A percentile compares a stretch with the other conserved stretches of the same genome.
These are phyloP conservation scores for Babesia microti DNA, from an alignment of 169 alveolate genomes.

Conservation along the genomic window DNA sequence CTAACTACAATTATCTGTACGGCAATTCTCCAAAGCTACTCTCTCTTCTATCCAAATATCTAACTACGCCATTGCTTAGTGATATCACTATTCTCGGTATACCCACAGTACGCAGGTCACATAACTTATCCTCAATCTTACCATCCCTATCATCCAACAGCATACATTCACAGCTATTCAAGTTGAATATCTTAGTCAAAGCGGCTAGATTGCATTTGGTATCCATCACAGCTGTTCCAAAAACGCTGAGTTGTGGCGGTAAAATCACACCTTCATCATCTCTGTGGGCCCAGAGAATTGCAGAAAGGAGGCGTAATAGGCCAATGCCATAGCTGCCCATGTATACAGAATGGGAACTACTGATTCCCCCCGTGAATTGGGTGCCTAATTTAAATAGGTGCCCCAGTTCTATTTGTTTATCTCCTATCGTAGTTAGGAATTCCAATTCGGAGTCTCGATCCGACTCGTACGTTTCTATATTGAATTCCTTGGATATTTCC, in stretches of 20 bases:
- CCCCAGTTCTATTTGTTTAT: slow-evolving; percentile 23
- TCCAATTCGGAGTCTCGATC: neutral
- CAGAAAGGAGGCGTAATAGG: slow-evolving; percentile 22
- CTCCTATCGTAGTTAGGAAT: neutral
- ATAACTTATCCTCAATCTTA: slow-evolving; percentile 11
- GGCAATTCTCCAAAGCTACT: neutral
- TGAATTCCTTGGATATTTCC: neutral
- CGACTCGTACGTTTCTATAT: neutral
- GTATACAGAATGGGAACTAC: slow-evolving; percentile 14
- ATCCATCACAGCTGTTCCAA: slow-evolving; percentile 25
- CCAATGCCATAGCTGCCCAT: slow-evolving; percentile 49
- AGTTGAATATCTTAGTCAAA: neutral
- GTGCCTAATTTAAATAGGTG: slow-evolving; percentile 36
- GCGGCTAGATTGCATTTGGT: neutral
- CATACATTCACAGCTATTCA: neutral
- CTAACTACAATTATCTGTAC: too few relatives aligned
- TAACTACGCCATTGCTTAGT: neutral
- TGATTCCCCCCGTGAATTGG: slow-evolving; percentile 2
- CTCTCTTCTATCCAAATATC: neutral
- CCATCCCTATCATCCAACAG: slow-evolving; percentile 25
- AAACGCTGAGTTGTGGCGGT: slow-evolving; percentile 36
- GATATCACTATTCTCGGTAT: slow-evolving; percentile 31
- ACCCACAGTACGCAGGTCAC: slow-evolving; percentile 26
- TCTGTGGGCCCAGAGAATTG: slow-evolving; percentile 13
- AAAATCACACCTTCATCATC: slow-evolving; percentile 30